Percentiles rank a stretch among this genome's conserved stretches.
phyloP scores from a whole-genome alignment of 345 rosid genomes.

The Arabidopsis thaliana region TAIR10.1 NC_003070.9:26771501-26772000 shows the following conservation, averaged over 20 bases:
- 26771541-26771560: too few relatives aligned
- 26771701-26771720: neutral
- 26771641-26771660: too few relatives aligned
- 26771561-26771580: too few relatives aligned
- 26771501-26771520: too few relatives aligned
- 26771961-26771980: neutral
- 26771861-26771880: neutral
- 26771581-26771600: too few relatives aligned
- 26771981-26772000: neutral
- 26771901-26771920: neutral
- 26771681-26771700: neutral
- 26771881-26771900: neutral
- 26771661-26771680: neutral
- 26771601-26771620: too few relatives aligned
- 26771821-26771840: neutral
- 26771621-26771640: too few relatives aligned
- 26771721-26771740: neutral
- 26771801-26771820: neutral
- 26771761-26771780: slow-evolving; percentile 16
- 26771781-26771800: slow-evolving; percentile 2
- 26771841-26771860: neutral
- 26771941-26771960: neutral
- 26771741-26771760: slow-evolving; percentile 10
- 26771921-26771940: slow-evolving; percentile 2
- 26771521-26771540: too few relatives aligned